Percentiles rank a stretch among this genome's conserved stretches.
phyloP scores from a whole-genome alignment of 768 basidiomycete species.

The Panaeolus papilionaceus region DNA sequence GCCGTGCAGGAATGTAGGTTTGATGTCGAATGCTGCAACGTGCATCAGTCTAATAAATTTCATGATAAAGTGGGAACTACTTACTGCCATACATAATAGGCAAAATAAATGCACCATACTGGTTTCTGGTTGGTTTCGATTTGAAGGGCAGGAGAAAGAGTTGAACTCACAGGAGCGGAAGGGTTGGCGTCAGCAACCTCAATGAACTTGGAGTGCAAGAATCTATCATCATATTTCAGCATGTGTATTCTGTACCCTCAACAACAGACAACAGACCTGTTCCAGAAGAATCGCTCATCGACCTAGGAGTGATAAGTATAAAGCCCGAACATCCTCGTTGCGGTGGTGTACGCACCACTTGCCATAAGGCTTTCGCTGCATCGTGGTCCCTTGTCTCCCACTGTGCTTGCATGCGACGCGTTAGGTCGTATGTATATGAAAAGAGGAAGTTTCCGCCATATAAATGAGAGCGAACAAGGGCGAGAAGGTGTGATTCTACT shows the following conservation, averaged over 20 bases:
- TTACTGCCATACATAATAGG: constrained; percentile 94
- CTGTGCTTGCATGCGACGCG: constrained; percentile 86
- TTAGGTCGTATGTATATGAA: constrained; percentile 91
- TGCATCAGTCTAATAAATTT: constrained; percentile 16
- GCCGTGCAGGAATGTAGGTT: constrained; percentile 75
- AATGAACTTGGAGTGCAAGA: constrained; percentile 67
- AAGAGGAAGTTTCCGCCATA: constrained; percentile 84
- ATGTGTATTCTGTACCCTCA: background rate
- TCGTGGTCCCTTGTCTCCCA: constrained; percentile 61
- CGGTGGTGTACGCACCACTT: constrained; percentile 62
- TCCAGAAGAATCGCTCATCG: constrained; percentile 99
- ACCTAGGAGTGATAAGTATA: constrained; percentile 49
- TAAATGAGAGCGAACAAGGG: constrained; percentile 86
- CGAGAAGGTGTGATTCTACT: constrained; percentile 87
- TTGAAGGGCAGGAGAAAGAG: background rate
- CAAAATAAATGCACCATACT: constrained; percentile 90
- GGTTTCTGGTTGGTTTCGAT: background rate
- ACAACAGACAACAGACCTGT: constrained; percentile 59
- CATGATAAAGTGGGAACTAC: constrained; percentile 38
- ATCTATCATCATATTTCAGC: constrained; percentile 35
- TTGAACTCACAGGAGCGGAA: constrained; percentile 60
- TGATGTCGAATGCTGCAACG: constrained; percentile 81
- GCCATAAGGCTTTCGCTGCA: constrained; percentile 69
- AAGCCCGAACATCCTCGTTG: constrained; percentile 8
- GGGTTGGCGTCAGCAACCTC: constrained; percentile 46